Base-by-base conservation (phyloP, 2,329 filamentous ascomycete species). In the Epichloe amarillans region DNA sequence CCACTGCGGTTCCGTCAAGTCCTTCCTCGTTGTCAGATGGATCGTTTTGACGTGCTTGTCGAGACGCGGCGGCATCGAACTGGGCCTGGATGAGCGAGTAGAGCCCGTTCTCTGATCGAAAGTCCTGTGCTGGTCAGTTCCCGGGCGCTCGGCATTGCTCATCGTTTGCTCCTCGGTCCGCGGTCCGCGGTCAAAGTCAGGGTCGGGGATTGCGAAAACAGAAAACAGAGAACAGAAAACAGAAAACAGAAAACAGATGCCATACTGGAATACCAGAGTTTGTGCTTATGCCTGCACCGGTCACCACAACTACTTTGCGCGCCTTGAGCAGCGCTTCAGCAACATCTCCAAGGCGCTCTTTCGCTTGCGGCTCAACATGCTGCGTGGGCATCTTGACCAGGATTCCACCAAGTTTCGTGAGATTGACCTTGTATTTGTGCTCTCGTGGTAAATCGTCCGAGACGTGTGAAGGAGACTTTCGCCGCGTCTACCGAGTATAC, bases 181-280 rank as follows among this genome's bases (percentile, higher is more conserved):
- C 45, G 37, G 39, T 12, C 10, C 33, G 14, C 7, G 40, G 23
- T 11, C 19, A 46, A 33, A 17, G n/a, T 45, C 35, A 37, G 48
- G 17, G 52, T 43, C 17, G 5, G 36, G 19, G n/a, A 21, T 11
- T 10, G 23, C 8, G 7, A 38, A 40, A 26, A 26, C 23, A 26
- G 23, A 8, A 7, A 15, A 7, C 14, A 26, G 23, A 8, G 2
- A 15, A 7, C 14, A 26, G 23, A 8, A 7, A 15, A 7, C 14
- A 33, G 7, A 30, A 40, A 26, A 26, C 23, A 26, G 23, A 26
- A 26, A 15, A 12, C 14, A 33, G 12, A 49, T 14, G 36, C 36
- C 63, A 54, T 70, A 86, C 83, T 47, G 83, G 83, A 61, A 87
- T 87, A 50, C 84, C 84, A 55, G 82, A 86, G 62, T 86, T 87